Conservation (phyloP, 192 early-diverging fungal genomes). For the Oehlia diaphana region DNA sequence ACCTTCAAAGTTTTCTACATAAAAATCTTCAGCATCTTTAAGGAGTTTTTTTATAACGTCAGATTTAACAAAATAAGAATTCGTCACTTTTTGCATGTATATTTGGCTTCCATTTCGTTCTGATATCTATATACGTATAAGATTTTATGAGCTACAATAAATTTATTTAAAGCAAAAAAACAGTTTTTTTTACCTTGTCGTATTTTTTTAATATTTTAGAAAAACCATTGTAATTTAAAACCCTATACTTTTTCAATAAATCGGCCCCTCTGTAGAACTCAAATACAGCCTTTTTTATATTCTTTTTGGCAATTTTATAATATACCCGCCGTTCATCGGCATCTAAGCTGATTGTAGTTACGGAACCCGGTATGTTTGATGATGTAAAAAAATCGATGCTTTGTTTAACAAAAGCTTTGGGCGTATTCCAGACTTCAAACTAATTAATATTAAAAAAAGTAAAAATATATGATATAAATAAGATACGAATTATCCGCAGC, state of each 20-base stretch:
- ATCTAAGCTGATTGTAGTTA: background rate
- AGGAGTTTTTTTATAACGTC: constrained; percentile 53
- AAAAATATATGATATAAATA: background rate
- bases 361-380: too few species aligned
- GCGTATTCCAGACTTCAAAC: background rate
- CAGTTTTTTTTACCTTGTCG: constrained; percentile 57
- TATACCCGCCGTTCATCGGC: background rate
- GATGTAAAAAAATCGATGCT: background rate
- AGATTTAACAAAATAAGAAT: constrained; percentile 59
- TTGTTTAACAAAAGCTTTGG: background rate
- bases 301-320: constrained; percentile 46
- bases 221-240: constrained; percentile 68
- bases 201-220: constrained; percentile 77
- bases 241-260: constrained; percentile 67
- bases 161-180: constrained; percentile 26
- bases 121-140: constrained; percentile 43
- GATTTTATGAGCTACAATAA: background rate
- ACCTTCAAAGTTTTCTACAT: constrained; percentile 59
- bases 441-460: background rate
- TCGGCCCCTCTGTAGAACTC: constrained; percentile 76
- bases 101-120: constrained; percentile 49
- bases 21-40: constrained; percentile 68
- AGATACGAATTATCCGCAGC: background rate
- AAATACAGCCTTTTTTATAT: constrained; percentile 68
- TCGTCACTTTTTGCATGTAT: constrained; percentile 48